Conservation (phyloP, 2,329 filamentous ascomycete species). For the Harringtonia lauricola region DNA sequence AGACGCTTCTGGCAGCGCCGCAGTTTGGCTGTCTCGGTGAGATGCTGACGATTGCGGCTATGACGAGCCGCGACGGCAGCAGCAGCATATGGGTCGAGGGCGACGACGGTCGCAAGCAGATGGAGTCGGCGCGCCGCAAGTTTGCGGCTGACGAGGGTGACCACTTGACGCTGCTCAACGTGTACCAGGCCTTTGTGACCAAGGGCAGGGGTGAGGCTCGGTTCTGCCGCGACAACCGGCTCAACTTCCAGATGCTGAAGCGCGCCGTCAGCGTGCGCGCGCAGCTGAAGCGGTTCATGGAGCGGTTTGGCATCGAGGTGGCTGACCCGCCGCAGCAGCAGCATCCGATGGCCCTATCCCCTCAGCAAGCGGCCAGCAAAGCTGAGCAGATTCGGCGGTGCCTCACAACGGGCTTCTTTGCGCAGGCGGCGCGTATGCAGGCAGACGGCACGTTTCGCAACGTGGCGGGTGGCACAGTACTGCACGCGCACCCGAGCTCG, state of each 20-base stretch:
- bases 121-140: conserved; percentile 64
- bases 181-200: conserved; percentile 81
- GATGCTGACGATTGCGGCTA: conserved; percentile 84
- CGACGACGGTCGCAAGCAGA: conserved; percentile 55
- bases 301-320: conserved; percentile 71
- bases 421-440: conserved; percentile 89
- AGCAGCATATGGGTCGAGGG: conserved; percentile 68
- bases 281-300: conserved; percentile 78
- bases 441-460: conserved; percentile 82
- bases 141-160: conserved; percentile 93
- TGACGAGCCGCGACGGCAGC: conserved; percentile 76
- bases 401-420: conserved; percentile 83
- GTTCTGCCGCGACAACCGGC: conserved; percentile 77
- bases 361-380: conserved; percentile 22
- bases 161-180: conserved; percentile 83
- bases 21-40: conserved; percentile 72
- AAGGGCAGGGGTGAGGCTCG: conserved; percentile 71
- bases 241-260: conserved; percentile 78
- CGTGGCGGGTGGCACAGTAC: conserved; percentile 63
- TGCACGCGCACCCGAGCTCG: conserved; percentile 85
- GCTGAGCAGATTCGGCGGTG: conserved; percentile 73
- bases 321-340: conserved; percentile 22
- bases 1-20: conserved; percentile 66
- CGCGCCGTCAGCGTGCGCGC: conserved; percentile 76
- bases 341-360: conserved; percentile 14